phyloP scores from a whole-genome alignment of 345 rosid genomes.

The Dipteronia dyeriana region DNA sequence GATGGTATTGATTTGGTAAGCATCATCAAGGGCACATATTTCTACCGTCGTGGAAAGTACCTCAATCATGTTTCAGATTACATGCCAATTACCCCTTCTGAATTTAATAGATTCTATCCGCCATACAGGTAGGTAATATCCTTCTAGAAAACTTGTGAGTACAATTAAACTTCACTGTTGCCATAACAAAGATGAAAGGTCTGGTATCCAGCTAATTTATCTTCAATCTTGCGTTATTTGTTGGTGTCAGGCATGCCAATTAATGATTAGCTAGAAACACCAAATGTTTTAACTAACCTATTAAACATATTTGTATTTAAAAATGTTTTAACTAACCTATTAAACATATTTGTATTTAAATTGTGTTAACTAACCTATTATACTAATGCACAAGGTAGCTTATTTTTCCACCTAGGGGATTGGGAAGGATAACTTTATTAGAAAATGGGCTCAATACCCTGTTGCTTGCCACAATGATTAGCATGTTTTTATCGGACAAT shows the following conservation, averaged over 20 bases:
- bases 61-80: constrained; percentile 48
- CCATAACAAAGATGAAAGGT: background rate
- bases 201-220: background rate
- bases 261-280: background rate
- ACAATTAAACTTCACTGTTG: background rate
- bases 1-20: constrained; percentile 49
- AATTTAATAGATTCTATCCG: constrained; percentile 40
- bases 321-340: background rate
- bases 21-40: constrained; percentile 42
- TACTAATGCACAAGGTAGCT: background rate
- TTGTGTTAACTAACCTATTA: no score
- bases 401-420: background rate
- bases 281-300: background rate
- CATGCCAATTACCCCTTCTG: constrained; percentile 50
- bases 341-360: background rate
- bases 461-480: background rate
- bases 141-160: background rate
- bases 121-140: constrained; percentile 37
- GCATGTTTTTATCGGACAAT: background rate
- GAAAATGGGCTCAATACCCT: background rate
- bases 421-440: background rate
- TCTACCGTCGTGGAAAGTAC: constrained; percentile 56
- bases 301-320: background rate
- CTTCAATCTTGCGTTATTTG: background rate
- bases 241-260: background rate